Evolutionary conservation across 2,329 filamentous ascomycete genomes (phyloP), one percentile per base, ranked within the genome.

Genomic region (Ophiostoma triangulosporum): DNA sequence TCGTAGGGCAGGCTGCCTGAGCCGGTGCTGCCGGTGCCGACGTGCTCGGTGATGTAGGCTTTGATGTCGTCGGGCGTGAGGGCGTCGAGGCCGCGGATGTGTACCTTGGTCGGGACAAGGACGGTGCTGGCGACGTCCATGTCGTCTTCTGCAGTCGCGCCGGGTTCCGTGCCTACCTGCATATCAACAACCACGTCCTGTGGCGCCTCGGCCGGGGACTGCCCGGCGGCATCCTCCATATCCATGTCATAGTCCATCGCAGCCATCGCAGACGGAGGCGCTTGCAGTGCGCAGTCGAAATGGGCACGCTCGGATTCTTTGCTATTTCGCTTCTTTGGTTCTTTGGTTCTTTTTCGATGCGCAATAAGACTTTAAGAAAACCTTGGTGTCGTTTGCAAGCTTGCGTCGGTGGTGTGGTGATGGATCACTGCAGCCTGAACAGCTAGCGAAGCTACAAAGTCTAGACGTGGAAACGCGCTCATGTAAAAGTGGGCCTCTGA

Each of bases 61-160:
- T 85, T 83, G 61, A 97, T 84, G 58, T 95, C 81, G 53, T 81
- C 76, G 27, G 89, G 89, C 31, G 84, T 87, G 64, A 97, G 73
- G 43, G 84, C 80, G 63, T 95, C 85, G 3, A 97, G 76, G 20
- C 91, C 91, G 56, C 82, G 80, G 51, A 98, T 72, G 67, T 96
- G 84, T n/a, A 96, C 69, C 65, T 93, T 93, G 63, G 80, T 73
- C 17, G 73, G 73, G 9, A 69, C 63, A 3, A 68, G 52, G 8
- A 24, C 17, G 46, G 48, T 50, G 24, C 31, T 26, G 22, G 31
- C 14, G 9, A 32, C 17, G 45, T 50, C 17, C 43, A 33, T 15
- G 43, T 53, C 12, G 43, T 54, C 31, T 59, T 61, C 12, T 29
- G 57, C 66, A 38, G 71, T 63, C 60, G 71, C 70, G 45, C 70